A percentile compares a stretch with the other conserved stretches of the same genome.
Evolutionary conservation across 2,329 filamentous ascomycete species (phyloP).

Genomic region (Coniosporium tulheliwenetii): DNA sequence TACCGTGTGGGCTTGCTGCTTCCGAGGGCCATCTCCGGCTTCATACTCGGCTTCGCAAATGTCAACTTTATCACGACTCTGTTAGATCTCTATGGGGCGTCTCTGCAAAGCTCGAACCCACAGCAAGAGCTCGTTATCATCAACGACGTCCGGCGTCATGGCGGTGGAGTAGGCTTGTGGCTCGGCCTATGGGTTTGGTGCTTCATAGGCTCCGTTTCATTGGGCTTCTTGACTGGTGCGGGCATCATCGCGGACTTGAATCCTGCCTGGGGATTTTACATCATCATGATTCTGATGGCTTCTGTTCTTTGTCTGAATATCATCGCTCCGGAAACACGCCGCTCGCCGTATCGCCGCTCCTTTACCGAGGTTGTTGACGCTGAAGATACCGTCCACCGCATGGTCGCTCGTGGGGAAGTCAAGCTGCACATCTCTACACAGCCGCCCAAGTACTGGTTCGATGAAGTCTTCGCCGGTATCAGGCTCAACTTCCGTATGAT

Average conservation of each 20-base stretch:
- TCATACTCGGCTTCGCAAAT: slow-evolving; percentile 57
- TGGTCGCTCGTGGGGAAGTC: slow-evolving; percentile 56
- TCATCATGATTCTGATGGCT: slow-evolving; percentile 52
- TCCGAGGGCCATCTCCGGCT: slow-evolving; percentile 49
- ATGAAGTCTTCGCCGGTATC: slow-evolving; percentile 59
- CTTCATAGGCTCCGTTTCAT: slow-evolving; percentile 53
- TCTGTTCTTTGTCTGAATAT: slow-evolving; percentile 54
- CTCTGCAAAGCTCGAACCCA: slow-evolving; percentile 54
- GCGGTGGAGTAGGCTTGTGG: slow-evolving; percentile 69
- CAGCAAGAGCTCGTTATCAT: slow-evolving; percentile 55
- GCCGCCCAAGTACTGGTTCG: slow-evolving; percentile 61
- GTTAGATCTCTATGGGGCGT: slow-evolving; percentile 62
- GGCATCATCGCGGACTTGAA: slow-evolving; percentile 47
- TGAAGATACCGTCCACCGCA: slow-evolving; percentile 30
- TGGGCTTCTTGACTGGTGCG: slow-evolving; percentile 60
- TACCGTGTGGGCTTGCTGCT: slow-evolving; percentile 48
- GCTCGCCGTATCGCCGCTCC: slow-evolving; percentile 52
- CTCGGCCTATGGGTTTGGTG: slow-evolving; percentile 66
- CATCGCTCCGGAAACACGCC: slow-evolving; percentile 54
- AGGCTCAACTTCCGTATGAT: slow-evolving; percentile 55
- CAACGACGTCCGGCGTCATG: slow-evolving; percentile 56
- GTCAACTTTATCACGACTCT: slow-evolving; percentile 62
- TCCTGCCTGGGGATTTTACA: slow-evolving; percentile 62
- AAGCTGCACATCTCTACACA: slow-evolving; percentile 60
- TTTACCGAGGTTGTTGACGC: slow-evolving; percentile 45